Conservation (phyloP, 441 rosid genomes). For the Codiaeum variegatum region DNA sequence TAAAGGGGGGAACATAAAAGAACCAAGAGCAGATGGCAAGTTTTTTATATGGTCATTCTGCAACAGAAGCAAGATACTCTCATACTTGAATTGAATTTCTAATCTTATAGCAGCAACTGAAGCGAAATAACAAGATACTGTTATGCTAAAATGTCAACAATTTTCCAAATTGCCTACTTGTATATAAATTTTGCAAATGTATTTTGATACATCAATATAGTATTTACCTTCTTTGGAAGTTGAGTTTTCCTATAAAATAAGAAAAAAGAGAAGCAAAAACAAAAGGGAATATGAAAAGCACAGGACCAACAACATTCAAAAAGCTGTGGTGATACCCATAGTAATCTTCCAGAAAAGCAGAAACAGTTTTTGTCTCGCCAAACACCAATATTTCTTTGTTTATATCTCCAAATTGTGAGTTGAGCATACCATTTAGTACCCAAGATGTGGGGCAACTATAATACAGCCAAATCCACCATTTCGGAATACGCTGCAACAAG, state of each 20-base stretch:
- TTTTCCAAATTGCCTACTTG: no score
- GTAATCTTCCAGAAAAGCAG: constrained; percentile 45
- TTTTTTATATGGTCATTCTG: no score
- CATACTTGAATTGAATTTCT: neutral
- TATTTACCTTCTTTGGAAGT: constrained; percentile 52
- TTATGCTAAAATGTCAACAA: no score
- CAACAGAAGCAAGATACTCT: no score
- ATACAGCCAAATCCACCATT: constrained; percentile 70
- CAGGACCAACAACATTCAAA: constrained; percentile 31
- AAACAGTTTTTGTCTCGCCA: constrained; percentile 42
- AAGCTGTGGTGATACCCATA: constrained; percentile 39
- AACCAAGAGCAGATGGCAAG: no score
- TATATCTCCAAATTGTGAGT: constrained; percentile 56
- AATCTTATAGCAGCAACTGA: neutral
- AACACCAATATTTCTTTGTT: constrained; percentile 37
- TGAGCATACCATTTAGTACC: constrained; percentile 54
- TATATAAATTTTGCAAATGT: no score
- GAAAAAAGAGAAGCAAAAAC: constrained; percentile 51
- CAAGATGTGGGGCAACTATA: constrained; percentile 61
- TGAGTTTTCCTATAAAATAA: constrained; percentile 43
- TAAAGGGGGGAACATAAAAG: neutral
- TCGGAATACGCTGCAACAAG: constrained; percentile 49
- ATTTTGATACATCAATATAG: neutral
- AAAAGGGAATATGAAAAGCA: constrained; percentile 46
- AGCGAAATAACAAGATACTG: no score